phyloP scores from a whole-genome alignment of 768 basidiomycete genomes.

The Tricholoma bakamatsutake region DNA sequence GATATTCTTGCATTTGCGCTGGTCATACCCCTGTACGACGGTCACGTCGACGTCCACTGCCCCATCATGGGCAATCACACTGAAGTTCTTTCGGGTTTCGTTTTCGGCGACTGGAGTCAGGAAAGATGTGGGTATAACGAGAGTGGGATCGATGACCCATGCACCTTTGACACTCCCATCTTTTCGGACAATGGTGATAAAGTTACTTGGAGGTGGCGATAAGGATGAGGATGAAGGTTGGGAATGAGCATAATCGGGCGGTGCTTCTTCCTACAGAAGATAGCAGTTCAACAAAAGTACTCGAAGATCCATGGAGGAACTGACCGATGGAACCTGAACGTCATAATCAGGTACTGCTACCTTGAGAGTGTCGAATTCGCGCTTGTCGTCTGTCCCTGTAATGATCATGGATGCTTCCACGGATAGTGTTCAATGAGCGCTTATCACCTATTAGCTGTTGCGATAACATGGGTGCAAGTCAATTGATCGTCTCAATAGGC shows the following conservation, averaged over 20 bases:
- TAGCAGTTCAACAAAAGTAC: not conserved
- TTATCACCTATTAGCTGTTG: not conserved
- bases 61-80: slow-evolving; percentile 27
- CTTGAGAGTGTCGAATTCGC: not conserved
- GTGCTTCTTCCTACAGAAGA: slow-evolving; percentile 14
- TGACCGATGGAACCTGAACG: not conserved
- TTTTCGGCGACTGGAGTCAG: slow-evolving; percentile 30
- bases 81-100: slow-evolving; percentile 36
- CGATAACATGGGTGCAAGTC: not conserved
- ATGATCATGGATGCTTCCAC: not conserved
- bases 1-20: not conserved
- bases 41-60: slow-evolving; percentile 34
- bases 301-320: too few relatives aligned
- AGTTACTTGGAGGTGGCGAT: slow-evolving; percentile 23
- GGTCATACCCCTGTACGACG: slow-evolving; percentile 19
- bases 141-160: slow-evolving; percentile 39
- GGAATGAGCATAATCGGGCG: slow-evolving; percentile 13
- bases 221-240: not conserved
- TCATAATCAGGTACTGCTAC: not conserved
- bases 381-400: not conserved
- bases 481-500: too few relatives aligned
- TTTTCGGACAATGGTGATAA: slow-evolving; percentile 21
- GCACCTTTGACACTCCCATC: slow-evolving; percentile 27
- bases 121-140: slow-evolving; percentile 32
- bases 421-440: not conserved